Evolutionary conservation across 2,329 filamentous ascomycete species (phyloP).

Genomic region (Exophiala alcalophila): DNA sequence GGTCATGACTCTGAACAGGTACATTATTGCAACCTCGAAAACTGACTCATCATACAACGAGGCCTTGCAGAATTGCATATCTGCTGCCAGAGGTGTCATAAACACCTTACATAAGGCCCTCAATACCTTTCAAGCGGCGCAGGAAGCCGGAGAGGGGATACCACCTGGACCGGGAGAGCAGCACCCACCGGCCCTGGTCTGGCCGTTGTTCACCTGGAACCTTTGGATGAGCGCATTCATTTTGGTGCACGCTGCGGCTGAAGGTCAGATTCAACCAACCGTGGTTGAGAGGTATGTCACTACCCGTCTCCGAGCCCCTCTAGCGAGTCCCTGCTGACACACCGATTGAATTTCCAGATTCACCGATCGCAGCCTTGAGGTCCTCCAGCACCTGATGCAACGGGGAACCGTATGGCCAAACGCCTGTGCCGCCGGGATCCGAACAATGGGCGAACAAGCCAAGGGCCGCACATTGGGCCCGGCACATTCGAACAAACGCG

Average conservation of each 20-base stretch:
- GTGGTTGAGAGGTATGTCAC: constrained; percentile 42
- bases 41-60: constrained; percentile 46
- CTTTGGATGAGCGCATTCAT: constrained; percentile 55
- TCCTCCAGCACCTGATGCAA: constrained; percentile 36
- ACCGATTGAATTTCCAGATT: not conserved
- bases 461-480: too few species aligned
- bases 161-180: not conserved
- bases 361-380: constrained; percentile 31
- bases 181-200: constrained; percentile 41
- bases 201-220: constrained; percentile 54
- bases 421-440: constrained; percentile 40
- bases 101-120: constrained; percentile 43
- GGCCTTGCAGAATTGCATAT: constrained; percentile 52
- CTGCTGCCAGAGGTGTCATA: constrained; percentile 49
- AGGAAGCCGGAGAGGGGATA: not conserved
- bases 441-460: too few species aligned
- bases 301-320: not conserved
- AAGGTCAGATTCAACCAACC: constrained; percentile 41
- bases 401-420: constrained; percentile 40
- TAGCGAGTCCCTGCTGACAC: not conserved
- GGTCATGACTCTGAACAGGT: constrained; percentile 51
- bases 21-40: constrained; percentile 47
- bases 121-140: constrained; percentile 32
- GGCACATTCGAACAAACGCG: too few species aligned
- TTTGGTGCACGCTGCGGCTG: constrained; percentile 50